Base-by-base conservation (phyloP, 2,329 filamentous ascomycete species). In the Setomelanomma holmii region DNA sequence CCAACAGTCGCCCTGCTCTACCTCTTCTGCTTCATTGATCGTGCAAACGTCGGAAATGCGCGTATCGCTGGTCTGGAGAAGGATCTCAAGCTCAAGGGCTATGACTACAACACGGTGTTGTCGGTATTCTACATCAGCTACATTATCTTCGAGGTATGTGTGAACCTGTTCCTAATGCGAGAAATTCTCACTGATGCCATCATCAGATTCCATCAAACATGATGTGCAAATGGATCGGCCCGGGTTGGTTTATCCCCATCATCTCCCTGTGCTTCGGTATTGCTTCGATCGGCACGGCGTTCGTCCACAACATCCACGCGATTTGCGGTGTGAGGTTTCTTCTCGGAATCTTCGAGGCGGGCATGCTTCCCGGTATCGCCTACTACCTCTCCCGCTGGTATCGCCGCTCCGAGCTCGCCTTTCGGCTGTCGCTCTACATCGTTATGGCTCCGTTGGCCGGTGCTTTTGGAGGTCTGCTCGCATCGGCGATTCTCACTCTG, bases 331-430 rank as follows among this genome's bases (percentile, higher is more conserved):
- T 90, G 0, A 84, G 89, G 4, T 90, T 91, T 60, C 58, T 90
- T 0, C 80, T 90, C 0, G 78, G 78, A 4, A 72, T 88, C 10
- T 90, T 90, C 51, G 89, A 92, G 72, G 86, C 89, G 0, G 89
- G 88, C 6, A 86, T 91, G 83, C 72, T 91, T 47, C 89, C 89
- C 0, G 88, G 89, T 0, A 89, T 90, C 35, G 87, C 87, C 0
- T 91, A 90, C 72, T 91, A 90, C 62, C 75, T 90, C 17, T 87
- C 84, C 1, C 78, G 88, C 45, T 91, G 88, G 88, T 91, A 90
- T 60, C 79, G 86, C n/a, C 79, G 86, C 24, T 82, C 81, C 43
- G 88, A 91, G 71, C 76, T 91, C 5, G 82, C 85, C 0, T 89
- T 89, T 69, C 81, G 88, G 0, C 76, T 90, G 0, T 83, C 85